Evolutionary conservation across 2,329 filamentous ascomycete species (phyloP), one percentile per base, ranked within the genome.

Genomic region (Ceratocystis ficicola): DNA sequence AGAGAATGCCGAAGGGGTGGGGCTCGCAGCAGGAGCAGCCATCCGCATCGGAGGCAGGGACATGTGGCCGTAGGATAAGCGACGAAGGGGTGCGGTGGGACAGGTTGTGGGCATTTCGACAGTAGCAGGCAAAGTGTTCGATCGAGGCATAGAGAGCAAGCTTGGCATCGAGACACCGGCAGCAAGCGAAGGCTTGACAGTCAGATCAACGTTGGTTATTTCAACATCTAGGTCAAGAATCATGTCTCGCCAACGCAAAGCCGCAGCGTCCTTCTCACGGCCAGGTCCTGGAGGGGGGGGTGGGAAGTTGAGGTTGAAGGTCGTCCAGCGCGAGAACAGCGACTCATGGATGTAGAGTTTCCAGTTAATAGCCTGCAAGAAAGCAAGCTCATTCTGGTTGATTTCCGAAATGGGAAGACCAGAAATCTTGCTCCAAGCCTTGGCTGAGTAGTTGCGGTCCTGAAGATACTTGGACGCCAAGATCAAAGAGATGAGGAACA

Each of bases 351-450:
- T 93, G 75, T 99, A 94, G 36, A 99, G 83, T 72, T 91, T 90
- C 92, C 93, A 99, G 75, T 90, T 87, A 69, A 99, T 90, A 59
- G 92, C 89, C 68, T 87, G 78, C 60, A 99, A 82, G 74, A 97
- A 99, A 20, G 89, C 86, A 75, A 95, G 87, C 77, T 99, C 94
- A 75, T 97, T 97, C 73, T 91, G 88, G 76, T 97, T 97, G 76
- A 99, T 97, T 77, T 99, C 94, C 66, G 84, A 80, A 2, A 91
- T 92, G 74, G 89, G 90, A 66, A 99, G 80, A n/a, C 94, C 94
- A 20, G 94, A 97, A 71, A 99, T 99, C 80, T 96, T 97, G 76
- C 93, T 97, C 94, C 94, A 99, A 52, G 94, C 94, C 66, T 93
- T 87, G 62, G 94, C 91, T 15, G 94, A 97, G 77, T 95, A 99